Evolutionary conservation across 805 yeast species (phyloP), one percentile per base, ranked within the genome.

Genomic region (Candida pseudoglaebosa): DNA sequence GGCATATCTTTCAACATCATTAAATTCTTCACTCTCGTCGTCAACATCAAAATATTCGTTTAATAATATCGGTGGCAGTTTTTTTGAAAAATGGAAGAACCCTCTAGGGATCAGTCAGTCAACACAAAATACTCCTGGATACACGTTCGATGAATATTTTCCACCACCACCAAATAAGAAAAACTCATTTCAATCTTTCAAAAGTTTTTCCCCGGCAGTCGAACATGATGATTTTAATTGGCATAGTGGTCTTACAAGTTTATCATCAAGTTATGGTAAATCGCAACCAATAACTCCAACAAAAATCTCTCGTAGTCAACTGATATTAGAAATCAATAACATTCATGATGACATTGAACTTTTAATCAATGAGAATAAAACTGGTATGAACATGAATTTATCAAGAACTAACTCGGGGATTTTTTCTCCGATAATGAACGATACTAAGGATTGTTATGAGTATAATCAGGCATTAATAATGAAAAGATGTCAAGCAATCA

Each of bases 31-130:
- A 2, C 37, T 53, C 22, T 50, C 61, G 5, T 64, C 70, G 1
- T 61, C 68, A 2, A 59, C 66, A 1, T 64, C 70, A 2, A 63
- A 62, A 37, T 67, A 61, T 45, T 67, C 73, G 1, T 47, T 68
- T 16, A 56, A 68, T 3, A 65, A 67, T 39, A 41, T 67, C 18
- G 72, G 74, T 1, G 62, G 69, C 17, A 62, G 72, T 36, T 67
- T 70, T 42, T 47, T 70, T 46, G 77, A 70, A 7, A 68, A 65
- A 45, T 70, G 77, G 75, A 61, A 59, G 40, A 56, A 54, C 38
- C 59, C 69, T 2, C 54, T 63, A 24, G 53, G 52, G 3, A 38
- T 51, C 41, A 32, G 47, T 48, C 18, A 37, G 41, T 5, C 41
- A 44, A 8, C 33, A 47, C 19, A 50, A 52, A 28, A 17, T 54